A percentile compares a stretch with the other conserved stretches of the same genome.
phyloP scores from a whole-genome alignment of 148 eudicot species.

The Fallopia convolvulus region DNA sequence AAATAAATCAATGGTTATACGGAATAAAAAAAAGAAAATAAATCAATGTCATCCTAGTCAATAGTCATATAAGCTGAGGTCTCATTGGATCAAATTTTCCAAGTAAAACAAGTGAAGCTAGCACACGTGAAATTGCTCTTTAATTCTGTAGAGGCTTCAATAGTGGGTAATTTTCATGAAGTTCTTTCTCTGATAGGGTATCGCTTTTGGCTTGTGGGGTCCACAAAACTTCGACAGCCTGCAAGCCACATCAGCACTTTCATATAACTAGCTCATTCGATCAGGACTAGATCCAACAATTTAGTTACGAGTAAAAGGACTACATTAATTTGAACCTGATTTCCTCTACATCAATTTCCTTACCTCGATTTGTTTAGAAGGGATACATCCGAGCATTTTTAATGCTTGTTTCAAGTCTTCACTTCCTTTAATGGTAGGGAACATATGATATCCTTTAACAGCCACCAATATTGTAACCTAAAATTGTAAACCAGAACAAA shows the following conservation, averaged over 20 bases:
- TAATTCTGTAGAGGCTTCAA: not conserved
- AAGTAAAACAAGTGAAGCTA: too few species aligned
- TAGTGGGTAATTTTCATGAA: not conserved
- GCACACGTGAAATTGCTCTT: too few species aligned
- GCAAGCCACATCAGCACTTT: not conserved
- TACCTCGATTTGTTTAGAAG: constrained; percentile 64
- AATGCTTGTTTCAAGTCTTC: constrained; percentile 40
- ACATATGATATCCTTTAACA: constrained; percentile 18
- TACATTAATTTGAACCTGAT: too few species aligned
- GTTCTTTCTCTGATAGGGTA: constrained; percentile 12
- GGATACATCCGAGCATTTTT: constrained; percentile 70
- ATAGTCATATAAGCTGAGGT: too few species aligned
- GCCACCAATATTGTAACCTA: constrained; percentile 89
- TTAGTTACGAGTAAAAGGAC: too few species aligned
- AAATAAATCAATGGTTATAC: too few species aligned
- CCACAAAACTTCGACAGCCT: constrained; percentile 14
- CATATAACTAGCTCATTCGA: not conserved
- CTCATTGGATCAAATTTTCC: too few species aligned
- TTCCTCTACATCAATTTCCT: not conserved
- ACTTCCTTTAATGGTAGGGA: not conserved
- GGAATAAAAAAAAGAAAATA: too few species aligned
- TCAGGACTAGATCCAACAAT: not conserved
- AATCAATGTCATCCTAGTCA: too few species aligned
- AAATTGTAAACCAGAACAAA: not conserved
- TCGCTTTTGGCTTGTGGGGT: constrained; percentile 17